Conservation (phyloP, 495 filamentous ascomycete species). For the Bathelium albidoporum region DNA sequence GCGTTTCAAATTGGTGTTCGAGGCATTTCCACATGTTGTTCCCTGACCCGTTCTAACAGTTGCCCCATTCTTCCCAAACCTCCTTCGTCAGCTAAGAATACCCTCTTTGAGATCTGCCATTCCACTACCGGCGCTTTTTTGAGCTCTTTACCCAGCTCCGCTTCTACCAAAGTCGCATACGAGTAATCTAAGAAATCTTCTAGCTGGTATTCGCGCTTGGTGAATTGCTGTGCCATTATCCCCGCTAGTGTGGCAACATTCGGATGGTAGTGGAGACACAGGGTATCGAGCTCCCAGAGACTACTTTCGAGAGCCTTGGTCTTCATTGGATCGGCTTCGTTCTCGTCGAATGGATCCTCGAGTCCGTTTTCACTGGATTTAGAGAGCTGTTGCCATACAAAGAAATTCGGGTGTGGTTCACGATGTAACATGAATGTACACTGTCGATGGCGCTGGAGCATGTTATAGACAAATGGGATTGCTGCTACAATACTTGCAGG, state of each 20-base stretch:
- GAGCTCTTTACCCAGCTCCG: slow-evolving; percentile 69
- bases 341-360: slow-evolving; percentile 66
- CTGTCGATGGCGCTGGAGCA: slow-evolving; percentile 78
- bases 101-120: slow-evolving; percentile 83
- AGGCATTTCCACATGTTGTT: neutral
- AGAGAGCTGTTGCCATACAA: slow-evolving; percentile 7
- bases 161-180: slow-evolving; percentile 68
- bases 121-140: slow-evolving; percentile 84
- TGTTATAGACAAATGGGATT: slow-evolving; percentile 90
- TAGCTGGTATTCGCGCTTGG: slow-evolving; percentile 80
- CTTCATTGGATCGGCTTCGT: slow-evolving; percentile 70
- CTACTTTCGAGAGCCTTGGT: slow-evolving; percentile 84
- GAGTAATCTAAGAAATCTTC: slow-evolving; percentile 97
- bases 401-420: slow-evolving; percentile 29
- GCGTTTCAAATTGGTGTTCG: too few species aligned
- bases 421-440: slow-evolving; percentile 95
- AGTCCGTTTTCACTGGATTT: slow-evolving; percentile 49
- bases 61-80: slow-evolving; percentile 27
- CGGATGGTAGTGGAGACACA: slow-evolving; percentile 92
- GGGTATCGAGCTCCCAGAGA: slow-evolving; percentile 84
- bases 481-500: slow-evolving; percentile 79
- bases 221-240: slow-evolving; percentile 95
- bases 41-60: slow-evolving; percentile 16
- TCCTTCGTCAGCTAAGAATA: slow-evolving; percentile 53
- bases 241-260: slow-evolving; percentile 90